phyloP scores from a whole-genome alignment of 2,329 filamentous ascomycete species.

The Ophiostoma quercus region DNA sequence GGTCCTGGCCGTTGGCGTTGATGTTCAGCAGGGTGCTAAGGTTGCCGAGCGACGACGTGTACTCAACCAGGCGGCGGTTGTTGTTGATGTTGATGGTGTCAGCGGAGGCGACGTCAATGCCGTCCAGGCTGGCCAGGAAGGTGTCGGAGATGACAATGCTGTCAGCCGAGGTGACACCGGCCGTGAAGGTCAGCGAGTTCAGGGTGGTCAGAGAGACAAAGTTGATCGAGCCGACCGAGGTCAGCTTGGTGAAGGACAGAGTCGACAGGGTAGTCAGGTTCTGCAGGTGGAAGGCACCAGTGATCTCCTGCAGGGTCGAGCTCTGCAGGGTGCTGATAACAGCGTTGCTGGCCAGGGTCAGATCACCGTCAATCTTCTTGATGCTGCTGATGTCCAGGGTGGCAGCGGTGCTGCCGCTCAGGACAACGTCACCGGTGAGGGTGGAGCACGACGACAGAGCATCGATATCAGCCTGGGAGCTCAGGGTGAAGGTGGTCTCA shows the following conservation, averaged over 20 bases:
- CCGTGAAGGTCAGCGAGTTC: slow-evolving; percentile 42
- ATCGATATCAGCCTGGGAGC: slow-evolving; percentile 58
- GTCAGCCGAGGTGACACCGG: slow-evolving; percentile 59
- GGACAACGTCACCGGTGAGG: slow-evolving; percentile 62
- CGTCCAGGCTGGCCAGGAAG: slow-evolving; percentile 68
- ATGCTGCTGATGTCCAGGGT: slow-evolving; percentile 58
- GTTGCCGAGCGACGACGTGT: slow-evolving; percentile 73
- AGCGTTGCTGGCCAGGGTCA: slow-evolving; percentile 57
- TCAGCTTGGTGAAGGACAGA: slow-evolving; percentile 62
- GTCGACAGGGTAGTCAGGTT: slow-evolving; percentile 63
- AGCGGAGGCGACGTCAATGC: slow-evolving; percentile 73
- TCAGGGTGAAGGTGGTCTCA: slow-evolving; percentile 49
- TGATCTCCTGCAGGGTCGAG: slow-evolving; percentile 58
- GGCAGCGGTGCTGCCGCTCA: slow-evolving; percentile 53
- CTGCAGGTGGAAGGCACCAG: slow-evolving; percentile 63
- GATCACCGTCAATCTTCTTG: slow-evolving; percentile 50
- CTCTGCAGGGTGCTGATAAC: slow-evolving; percentile 58
- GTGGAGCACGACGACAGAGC: slow-evolving; percentile 60
- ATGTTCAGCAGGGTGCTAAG: slow-evolving; percentile 67
- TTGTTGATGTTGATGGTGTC: slow-evolving; percentile 78
- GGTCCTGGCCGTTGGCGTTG: slow-evolving; percentile 69
- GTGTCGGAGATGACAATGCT: slow-evolving; percentile 80
- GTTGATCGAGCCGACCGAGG: slow-evolving; percentile 59
- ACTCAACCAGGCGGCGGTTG: slow-evolving; percentile 72
- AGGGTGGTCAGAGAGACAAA: slow-evolving; percentile 66